Base-by-base conservation (phyloP, 2,329 filamentous ascomycete genomes). In the Dactylonectria estremocensis region DNA sequence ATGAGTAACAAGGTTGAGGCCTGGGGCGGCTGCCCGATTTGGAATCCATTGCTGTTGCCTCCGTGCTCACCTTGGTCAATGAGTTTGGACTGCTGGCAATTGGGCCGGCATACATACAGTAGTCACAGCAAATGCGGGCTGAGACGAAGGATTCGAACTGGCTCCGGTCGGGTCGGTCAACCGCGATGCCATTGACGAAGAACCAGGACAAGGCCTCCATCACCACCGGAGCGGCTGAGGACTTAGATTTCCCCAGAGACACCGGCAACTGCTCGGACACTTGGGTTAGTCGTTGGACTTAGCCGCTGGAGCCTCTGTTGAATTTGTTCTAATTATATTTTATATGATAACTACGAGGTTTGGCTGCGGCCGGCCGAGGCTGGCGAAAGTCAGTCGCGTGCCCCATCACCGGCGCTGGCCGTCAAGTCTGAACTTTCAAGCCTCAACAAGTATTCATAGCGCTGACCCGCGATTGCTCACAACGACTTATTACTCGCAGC, bases 331-430 rank as follows among this genome's bases (percentile, higher is more conserved):
- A 64, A 28, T 28, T 7, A 28, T 28, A 28, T 28, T 7, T 28
- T 28, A 28, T n/a, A 28, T 28, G n/a, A 28, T 28, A 28, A 28
- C 7, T 28, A 28, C 24, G 24, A 28, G 56, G 49, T 48, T 64
- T 63, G 48, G 24, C 58, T 16, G 16, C 45, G 20, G 40, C 35
- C 45, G 8, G 33, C 28, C 14, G 65, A 22, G 22, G 33, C 24
- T 50, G 56, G 35, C 24, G 65, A 64, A 61, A 50, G 55, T 52
- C 45, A 40, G 61, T 61, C 46, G 61, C 50, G 53, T 62, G 64
- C 58, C 56, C 57, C 37, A 53, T 33, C 53, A 11, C 14, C 53
- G 52, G 40, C 64, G 2, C 35, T 55, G 22, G 13, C 53, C 18
- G 52, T 40, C 33, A 22, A 18, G 31, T 28, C 48, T 31, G 24